phyloP scores from a whole-genome alignment of 2,329 filamentous ascomycete species.

The Hysterium pulicare region DNA sequence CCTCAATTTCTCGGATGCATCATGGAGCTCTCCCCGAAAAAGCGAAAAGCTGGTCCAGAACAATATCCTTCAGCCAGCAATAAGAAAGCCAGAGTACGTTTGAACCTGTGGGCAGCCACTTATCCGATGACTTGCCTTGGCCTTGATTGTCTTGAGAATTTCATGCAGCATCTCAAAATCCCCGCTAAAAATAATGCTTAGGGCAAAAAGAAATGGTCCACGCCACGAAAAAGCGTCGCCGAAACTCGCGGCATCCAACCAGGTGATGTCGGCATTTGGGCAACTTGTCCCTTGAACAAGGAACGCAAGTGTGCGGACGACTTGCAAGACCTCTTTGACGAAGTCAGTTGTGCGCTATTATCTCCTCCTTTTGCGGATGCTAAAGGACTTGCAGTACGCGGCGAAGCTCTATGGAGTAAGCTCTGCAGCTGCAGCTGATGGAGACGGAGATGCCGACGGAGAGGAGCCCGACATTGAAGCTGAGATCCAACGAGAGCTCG shows the following conservation, averaged over 20 bases:
- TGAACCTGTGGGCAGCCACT: slow-evolving; percentile 11
- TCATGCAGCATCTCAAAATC: slow-evolving; percentile 14
- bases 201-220: slow-evolving; percentile 46
- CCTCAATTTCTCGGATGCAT: no score
- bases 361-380: no score
- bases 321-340: slow-evolving; percentile 62
- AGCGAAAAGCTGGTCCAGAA: slow-evolving; percentile 37
- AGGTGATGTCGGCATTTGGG: slow-evolving; percentile 73
- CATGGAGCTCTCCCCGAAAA: slow-evolving; percentile 24
- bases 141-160: slow-evolving; percentile 12
- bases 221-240: slow-evolving; percentile 33
- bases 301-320: slow-evolving; percentile 68
- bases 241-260: slow-evolving; percentile 52
- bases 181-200: slow-evolving; percentile 20
- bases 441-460: slow-evolving; percentile 31
- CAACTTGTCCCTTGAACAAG: slow-evolving; percentile 70
- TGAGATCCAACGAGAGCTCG: slow-evolving; percentile 69
- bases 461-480: slow-evolving; percentile 63
- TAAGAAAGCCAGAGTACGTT: slow-evolving; percentile 39
- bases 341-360: no score
- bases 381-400: slow-evolving; percentile 72
- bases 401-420: slow-evolving; percentile 50
- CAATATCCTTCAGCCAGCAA: slow-evolving; percentile 21
- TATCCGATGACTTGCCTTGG: slow-evolving; percentile 13
- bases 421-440: slow-evolving; percentile 39